These are phyloP conservation scores for Lasiosphaeriaceae sp. DNA, from an alignment of 495 filamentous ascomycete species.

Conservation along the genomic window DNA sequence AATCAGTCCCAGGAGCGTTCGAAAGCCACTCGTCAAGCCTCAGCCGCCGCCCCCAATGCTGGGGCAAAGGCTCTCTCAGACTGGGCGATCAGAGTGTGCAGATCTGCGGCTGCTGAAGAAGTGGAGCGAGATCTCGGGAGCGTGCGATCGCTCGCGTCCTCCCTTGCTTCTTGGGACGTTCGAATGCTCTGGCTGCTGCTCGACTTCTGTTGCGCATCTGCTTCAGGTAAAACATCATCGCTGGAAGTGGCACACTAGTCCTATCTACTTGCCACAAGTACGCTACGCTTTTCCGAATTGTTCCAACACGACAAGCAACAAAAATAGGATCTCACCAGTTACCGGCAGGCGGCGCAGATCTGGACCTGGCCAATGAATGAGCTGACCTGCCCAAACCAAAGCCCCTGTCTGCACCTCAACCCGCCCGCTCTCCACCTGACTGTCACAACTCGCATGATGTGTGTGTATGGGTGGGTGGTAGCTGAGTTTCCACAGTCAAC, in stretches of 20 bases:
- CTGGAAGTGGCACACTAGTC: neutral
- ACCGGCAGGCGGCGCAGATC: constrained; percentile 7
- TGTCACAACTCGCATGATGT: neutral
- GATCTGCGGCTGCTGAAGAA: constrained; percentile 7
- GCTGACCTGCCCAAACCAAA: neutral
- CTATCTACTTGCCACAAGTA: neutral
- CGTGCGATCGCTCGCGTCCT: neutral
- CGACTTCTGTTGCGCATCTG: neutral
- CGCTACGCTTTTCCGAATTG: neutral
- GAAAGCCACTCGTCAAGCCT: neutral
- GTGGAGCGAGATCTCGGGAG: neutral
- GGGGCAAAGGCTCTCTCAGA: neutral
- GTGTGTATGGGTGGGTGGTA: neutral
- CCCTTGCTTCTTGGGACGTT: neutral
- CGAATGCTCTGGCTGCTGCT: neutral
- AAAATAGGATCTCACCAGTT: constrained; percentile 15
- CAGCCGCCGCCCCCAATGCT: neutral
- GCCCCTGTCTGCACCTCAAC: constrained; percentile 1
- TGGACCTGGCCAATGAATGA: constrained; percentile 3
- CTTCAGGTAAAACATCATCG: neutral
- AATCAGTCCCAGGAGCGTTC: neutral
- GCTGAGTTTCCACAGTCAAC: neutral
- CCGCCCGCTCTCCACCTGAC: neutral
- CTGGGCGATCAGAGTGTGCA: neutral
- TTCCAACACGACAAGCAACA: neutral